Conservation (phyloP, 208 protist species). For the Trypanosoma platydactyli region DNA sequence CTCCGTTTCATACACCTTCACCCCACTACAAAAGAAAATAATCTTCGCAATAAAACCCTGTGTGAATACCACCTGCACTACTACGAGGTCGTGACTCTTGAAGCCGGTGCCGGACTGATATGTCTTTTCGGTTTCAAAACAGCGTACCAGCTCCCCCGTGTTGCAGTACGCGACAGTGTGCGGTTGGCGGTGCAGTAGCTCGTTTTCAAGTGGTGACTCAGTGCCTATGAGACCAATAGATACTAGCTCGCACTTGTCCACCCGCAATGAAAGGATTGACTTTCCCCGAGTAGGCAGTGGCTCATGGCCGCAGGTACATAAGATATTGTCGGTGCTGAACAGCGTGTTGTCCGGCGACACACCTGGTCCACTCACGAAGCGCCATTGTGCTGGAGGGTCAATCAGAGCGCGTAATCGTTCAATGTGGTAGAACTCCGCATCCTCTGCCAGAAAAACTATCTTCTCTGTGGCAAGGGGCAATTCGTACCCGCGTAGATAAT, state of each 20-base stretch:
- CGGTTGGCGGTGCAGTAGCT: conserved; percentile 50
- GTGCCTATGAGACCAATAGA: conserved; percentile 69
- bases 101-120: conserved; percentile 48
- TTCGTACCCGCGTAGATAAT: conserved; percentile 86
- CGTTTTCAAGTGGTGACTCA: conserved; percentile 40
- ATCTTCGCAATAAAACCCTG: conserved; percentile 12
- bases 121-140: conserved; percentile 13
- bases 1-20: conserved; percentile 45
- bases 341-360: conserved; percentile 51
- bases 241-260: conserved; percentile 80
- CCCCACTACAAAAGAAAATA: conserved; percentile 18
- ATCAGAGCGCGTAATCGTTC: conserved; percentile 56
- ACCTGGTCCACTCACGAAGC: conserved; percentile 73
- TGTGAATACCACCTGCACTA: conserved; percentile 49
- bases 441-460: conserved; percentile 72
- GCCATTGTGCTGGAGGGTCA: conserved; percentile 50
- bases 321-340: conserved; percentile 77
- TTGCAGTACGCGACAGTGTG: conserved; percentile 75
- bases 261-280: conserved; percentile 60
- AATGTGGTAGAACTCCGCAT: conserved; percentile 69
- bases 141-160: conserved; percentile 66
- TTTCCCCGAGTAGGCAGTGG: conserved; percentile 47
- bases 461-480: conserved; percentile 60
- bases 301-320: conserved; percentile 70
- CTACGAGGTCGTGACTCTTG: conserved; percentile 59